Evolutionary conservation across 73 alveolate species (phyloP), one percentile per base, ranked within the genome.

Genomic region (Tetrahymena elliotti): DNA sequence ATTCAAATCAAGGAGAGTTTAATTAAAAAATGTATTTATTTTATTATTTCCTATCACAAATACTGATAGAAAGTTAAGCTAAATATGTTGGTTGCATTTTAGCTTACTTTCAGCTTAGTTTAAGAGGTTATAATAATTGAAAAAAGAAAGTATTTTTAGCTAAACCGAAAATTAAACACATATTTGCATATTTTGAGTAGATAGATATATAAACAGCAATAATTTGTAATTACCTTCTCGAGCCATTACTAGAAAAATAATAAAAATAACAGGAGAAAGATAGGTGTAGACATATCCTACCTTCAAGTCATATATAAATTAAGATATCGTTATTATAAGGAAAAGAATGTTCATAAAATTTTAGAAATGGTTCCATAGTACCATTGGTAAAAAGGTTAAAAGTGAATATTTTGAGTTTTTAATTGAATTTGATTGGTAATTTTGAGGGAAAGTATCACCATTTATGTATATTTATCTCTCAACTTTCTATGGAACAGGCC

Each of bases 271-370:
- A 38, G 98, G 98, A 16, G 97, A 84, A n/a, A 98, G 96, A 95
- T 98, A 98, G 18, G 99, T 98, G 83, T 98, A 97, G 93, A 98
- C 95, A 95, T 97, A 97, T 68, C 99, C 99, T 93, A 98, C 99
- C 93, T 98, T 95, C 34, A 98, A 94, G 31, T 96, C 98, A 13
- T 98, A 97, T 27, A 98, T 94, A 53, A 98, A 97, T 95, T 98
- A 97, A 34, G 99, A 93, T n/a, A 98, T 93, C 9, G 99, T 98
- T 93, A 98, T 97, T 68, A 97, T 38, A 31, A 99, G 96, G 96
- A 97, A 98, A 96, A 99, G 98, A 39, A 98, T 83, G 96, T 98
- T 98, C 93, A 98, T 97, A 98, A 98, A 98, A 95, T 96, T 95
- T 83, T 96, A 96, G 98, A 98, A 98, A 84, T 98, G 98, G 88